A percentile compares a stretch with the other conserved stretches of the same genome.
Conservation (phyloP, 345 rosid species). For the Eucalyptus viminalis region DNA sequence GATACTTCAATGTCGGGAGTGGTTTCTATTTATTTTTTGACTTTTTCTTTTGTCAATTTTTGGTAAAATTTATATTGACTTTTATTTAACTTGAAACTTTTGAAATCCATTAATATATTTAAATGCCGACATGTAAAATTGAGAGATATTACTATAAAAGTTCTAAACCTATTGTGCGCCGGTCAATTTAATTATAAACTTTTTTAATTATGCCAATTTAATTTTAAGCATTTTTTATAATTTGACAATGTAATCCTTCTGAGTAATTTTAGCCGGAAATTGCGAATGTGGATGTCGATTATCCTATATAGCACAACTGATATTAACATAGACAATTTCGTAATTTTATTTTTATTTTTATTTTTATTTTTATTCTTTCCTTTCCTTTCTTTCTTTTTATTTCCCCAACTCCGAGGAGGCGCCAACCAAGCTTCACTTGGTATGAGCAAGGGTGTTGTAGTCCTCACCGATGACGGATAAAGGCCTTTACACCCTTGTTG, state of each 20-base stretch:
- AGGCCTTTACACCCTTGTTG: neutral
- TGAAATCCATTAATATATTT: neutral
- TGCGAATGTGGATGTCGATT: accelerated
- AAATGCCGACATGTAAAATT: neutral
- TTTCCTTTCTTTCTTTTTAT: neutral
- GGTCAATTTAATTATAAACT: too few relatives aligned
- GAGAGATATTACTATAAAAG: too few relatives aligned
- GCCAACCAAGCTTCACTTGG: neutral
- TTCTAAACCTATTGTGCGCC: too few relatives aligned
- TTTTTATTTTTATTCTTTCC: neutral
- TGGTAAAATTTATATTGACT: neutral
- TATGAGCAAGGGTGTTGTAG: accelerated
- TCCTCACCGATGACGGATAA: accelerated
- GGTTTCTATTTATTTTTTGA: neutral
- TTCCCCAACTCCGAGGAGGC: accelerated
- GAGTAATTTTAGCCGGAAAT: accelerated
- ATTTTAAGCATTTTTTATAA: neutral
- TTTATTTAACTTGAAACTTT: neutral
- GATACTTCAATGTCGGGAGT: neutral
- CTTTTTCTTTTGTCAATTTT: neutral
- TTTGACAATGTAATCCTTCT: neutral
- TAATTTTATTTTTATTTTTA: neutral
- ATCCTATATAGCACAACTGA: accelerated
- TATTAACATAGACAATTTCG: neutral
- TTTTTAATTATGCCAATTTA: too few relatives aligned